Evolutionary conservation across 371 early-diverging fungal species (phyloP), one percentile per base, ranked within the genome.

Genomic region (Mortierella sp.): DNA sequence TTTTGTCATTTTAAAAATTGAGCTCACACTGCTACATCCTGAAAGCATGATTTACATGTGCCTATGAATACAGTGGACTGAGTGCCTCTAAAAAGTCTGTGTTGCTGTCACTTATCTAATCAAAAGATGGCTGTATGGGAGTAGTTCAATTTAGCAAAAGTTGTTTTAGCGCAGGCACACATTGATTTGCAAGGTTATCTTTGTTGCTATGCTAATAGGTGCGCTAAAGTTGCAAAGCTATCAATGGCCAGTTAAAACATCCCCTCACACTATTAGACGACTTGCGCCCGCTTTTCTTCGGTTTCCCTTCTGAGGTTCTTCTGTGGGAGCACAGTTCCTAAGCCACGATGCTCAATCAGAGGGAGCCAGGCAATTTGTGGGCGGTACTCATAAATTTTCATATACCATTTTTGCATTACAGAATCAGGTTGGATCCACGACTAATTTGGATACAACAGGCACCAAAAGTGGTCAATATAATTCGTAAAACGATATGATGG

Each of bases 301-400:
- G n/a, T n/a, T 8, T 21, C 50, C n/a, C 50, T 50, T 50, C 50
- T n/a, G 5, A 21, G n/a, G 50, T 50, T 50, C 50, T 50, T 21
- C 50, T 50, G 50, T 50, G 50, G 50, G n/a, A 50, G 50, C n/a
- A 50, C 50, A 16, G 4, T 50, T n/a, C 50, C 55, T 24, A 15
- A 50, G 4, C 60, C 68, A 47, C 52, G 60, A 22, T 60, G 33
- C 9, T 50, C 38, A 21, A 53, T 40, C 40, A 65, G 33, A 16
- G 66, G 66, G 2, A 65, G 53, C 52, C 48, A 65, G 13, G 53
- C 38, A n/a, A 52, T 52, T 24, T 65, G 66, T 11, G 66, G 66
- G 5, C 66, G 66, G 28, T 65, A 65, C n/a, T 48, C 66, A 21
- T 28, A 19, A 33, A 53, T 41, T 15, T 55, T 52, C n/a, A 32